A percentile compares a stretch with the other conserved stretches of the same genome.
Evolutionary conservation across 345 rosid genomes (phyloP).

Genomic region (Aegle marmelos): DNA sequence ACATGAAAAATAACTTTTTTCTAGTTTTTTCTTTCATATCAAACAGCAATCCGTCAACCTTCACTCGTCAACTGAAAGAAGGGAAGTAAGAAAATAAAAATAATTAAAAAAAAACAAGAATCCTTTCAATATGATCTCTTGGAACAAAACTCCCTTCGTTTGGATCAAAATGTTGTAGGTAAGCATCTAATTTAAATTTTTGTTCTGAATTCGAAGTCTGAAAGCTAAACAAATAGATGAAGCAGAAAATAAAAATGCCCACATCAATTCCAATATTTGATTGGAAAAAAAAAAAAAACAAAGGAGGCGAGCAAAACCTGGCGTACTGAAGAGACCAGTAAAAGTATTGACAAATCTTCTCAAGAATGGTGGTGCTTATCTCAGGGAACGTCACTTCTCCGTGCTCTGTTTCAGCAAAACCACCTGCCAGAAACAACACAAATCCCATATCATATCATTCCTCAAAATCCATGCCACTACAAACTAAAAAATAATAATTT

Average conservation of each 20-base stretch:
- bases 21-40: background rate
- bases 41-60: background rate
- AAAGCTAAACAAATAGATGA: background rate
- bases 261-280: too few species aligned
- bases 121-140: background rate
- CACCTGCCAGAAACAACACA: conserved; percentile 23
- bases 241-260: background rate
- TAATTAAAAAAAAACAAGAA: too few species aligned
- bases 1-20: background rate
- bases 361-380: conserved; percentile 40
- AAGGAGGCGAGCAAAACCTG: conserved; percentile 21
- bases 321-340: conserved; percentile 51
- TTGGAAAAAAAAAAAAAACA: background rate
- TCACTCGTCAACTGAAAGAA: background rate
- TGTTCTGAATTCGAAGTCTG: background rate
- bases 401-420: conserved; percentile 38
- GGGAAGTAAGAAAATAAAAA: background rate
- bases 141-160: background rate
- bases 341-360: conserved; percentile 48
- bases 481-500: too few species aligned
- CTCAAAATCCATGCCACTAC: background rate
- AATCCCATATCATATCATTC: background rate
- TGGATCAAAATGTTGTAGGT: background rate
- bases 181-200: background rate
- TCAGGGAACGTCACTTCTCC: conserved; percentile 48